These are phyloP conservation scores for Terfezia claveryi DNA, from an alignment of 495 filamentous ascomycete species.

Conservation along the genomic window DNA sequence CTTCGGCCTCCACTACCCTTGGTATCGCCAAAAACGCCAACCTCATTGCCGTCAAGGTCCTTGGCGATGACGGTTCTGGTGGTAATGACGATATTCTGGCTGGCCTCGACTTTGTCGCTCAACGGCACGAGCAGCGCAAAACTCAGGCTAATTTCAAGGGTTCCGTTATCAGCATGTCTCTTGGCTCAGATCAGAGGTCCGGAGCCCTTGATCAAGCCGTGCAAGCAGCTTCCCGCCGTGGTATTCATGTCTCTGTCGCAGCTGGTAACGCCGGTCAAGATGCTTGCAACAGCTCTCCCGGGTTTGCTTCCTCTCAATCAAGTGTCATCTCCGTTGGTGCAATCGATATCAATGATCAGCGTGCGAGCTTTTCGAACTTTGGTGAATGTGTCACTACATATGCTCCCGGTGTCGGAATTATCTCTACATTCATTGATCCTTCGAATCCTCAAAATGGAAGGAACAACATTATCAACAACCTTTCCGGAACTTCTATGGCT, in stretches of 20 bases:
- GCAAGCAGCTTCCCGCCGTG: constrained; percentile 27
- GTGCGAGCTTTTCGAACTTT: constrained; percentile 39
- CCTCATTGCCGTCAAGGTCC: constrained; percentile 47
- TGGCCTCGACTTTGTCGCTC: constrained; percentile 38
- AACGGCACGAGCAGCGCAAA: constrained; percentile 24
- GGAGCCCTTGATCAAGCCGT: constrained; percentile 35
- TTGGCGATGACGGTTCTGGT: constrained; percentile 30
- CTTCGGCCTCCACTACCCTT: constrained; percentile 39
- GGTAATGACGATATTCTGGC: constrained; percentile 34
- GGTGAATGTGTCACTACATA: constrained; percentile 35
- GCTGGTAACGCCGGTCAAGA: constrained; percentile 43
- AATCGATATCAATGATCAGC: constrained; percentile 29
- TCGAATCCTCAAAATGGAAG: constrained; percentile 4
- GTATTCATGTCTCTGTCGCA: constrained; percentile 40
- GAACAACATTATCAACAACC: constrained; percentile 25
- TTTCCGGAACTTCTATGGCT: constrained; percentile 37
- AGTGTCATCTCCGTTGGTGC: constrained; percentile 40
- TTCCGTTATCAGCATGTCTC: constrained; percentile 20
- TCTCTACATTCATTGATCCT: constrained; percentile 28
- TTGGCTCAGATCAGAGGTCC: constrained; percentile 21
- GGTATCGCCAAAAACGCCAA: constrained; percentile 46
- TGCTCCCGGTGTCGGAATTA: constrained; percentile 26
- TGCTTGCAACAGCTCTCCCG: constrained; percentile 33
- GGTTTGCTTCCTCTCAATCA: constrained; percentile 23
- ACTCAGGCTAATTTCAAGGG: constrained; percentile 21